Evolutionary conservation across 2,329 filamentous ascomycete genomes (phyloP), one percentile per base, ranked within the genome.

Genomic region (Scytalidium lignicola): DNA sequence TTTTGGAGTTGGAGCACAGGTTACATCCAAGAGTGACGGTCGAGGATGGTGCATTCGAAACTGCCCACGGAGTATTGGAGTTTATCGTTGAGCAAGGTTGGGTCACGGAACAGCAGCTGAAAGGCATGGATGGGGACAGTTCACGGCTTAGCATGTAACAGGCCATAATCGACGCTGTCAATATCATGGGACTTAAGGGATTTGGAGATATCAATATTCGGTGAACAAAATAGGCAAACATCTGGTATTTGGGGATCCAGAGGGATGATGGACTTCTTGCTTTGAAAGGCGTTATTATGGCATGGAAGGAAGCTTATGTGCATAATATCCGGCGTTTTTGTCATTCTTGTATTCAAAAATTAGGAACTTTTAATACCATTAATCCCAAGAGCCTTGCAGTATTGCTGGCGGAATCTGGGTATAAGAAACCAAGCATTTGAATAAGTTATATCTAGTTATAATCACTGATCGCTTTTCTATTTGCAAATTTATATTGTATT

Each of bases 1-100:
- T 78, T 1, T 67, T 62, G 47, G 78, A 82, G 62, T 59, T 84
- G 55, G 78, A 75, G 74, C 62, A 58, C 41, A 73, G 82, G 46
- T 60, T 84, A 23, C 66, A 80, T 56, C 76, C 49, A 1, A 51
- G 26, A 5, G 21, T 49, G 20, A 58, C 54, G 3, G 40, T 49
- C 13, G 45, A 55, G 43, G 56, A 57, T 43, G 56, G 57, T 0
- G 54, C 53, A 1, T 60, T 62, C 41, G 29, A 20, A 18, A 50
- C 46, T 8, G 61, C 61, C 6, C 41, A 40, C 7, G 55, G 57
- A 10, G 51, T 60, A 7, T 40, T 62, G 17, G 41, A 54, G 19
- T 61, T 46, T 46, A 47, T 50, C 17, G 44, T 56, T 44, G 49
- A 50, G 15, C 39, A 41, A 43, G 58, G 59, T 0, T 61, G 59